Conservation (phyloP, 2,329 filamentous ascomycete genomes). For the Xylariomycetidae sp. region DNA sequence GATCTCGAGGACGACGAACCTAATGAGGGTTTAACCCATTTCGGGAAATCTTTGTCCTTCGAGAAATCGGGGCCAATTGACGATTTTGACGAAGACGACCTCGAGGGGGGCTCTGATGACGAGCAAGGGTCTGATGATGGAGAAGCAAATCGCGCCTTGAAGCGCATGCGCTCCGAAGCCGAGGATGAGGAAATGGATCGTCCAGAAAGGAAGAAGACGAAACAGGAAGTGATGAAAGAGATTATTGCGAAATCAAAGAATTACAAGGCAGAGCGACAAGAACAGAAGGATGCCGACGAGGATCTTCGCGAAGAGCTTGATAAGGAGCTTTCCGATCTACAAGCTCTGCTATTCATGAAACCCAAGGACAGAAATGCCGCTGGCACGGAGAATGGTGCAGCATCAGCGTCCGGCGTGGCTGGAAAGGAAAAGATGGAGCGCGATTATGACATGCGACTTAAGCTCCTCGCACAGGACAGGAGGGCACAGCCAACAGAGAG, state of each 20-base stretch:
- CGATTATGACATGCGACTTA: constrained; percentile 81
- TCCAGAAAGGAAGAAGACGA: constrained; percentile 85
- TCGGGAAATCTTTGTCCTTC: constrained; percentile 69
- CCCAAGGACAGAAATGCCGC: constrained; percentile 30
- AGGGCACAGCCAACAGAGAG: constrained; percentile 80
- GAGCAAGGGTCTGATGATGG: constrained; percentile 51
- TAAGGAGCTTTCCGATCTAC: constrained; percentile 73
- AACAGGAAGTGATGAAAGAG: constrained; percentile 97
- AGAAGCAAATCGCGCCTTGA: constrained; percentile 51
- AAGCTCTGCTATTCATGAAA: constrained; percentile 60
- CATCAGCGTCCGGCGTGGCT: constrained; percentile 41
- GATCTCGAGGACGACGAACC: constrained; percentile 81
- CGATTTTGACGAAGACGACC: constrained; percentile 76
- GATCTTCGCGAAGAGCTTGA: constrained; percentile 81
- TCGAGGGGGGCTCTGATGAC: constrained; percentile 58
- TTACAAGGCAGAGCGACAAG: constrained; percentile 91
- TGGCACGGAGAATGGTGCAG: constrained; percentile 15
- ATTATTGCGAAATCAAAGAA: constrained; percentile 95
- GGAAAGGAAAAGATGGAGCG: constrained; percentile 70
- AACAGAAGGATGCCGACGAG: constrained; percentile 87
- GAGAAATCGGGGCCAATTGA: constrained; percentile 53
- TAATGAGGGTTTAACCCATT: constrained; percentile 68
- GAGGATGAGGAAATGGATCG: constrained; percentile 48
- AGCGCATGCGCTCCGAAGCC: constrained; percentile 50
- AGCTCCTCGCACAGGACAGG: constrained; percentile 77